These are phyloP conservation scores for Ustilago cynodontis DNA, from an alignment of 1,284 basidiomycete genomes.

Conservation along the genomic window DNA sequence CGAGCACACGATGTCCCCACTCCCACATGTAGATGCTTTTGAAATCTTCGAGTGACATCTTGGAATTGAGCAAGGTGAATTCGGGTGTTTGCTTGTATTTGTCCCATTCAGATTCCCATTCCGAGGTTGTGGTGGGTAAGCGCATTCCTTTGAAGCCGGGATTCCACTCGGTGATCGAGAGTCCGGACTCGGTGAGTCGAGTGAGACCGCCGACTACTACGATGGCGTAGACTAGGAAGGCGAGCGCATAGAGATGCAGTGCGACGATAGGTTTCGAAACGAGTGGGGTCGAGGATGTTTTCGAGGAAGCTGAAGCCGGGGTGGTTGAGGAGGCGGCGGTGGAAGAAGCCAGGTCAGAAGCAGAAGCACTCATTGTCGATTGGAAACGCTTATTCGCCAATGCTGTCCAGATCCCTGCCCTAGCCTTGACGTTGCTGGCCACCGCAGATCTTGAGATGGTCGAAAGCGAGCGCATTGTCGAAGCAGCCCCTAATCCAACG, in stretches of 20 bases:
- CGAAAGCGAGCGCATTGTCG: not conserved
- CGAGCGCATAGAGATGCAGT: constrained; percentile 84
- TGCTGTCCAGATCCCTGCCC: not conserved
- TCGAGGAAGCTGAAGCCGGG: not conserved
- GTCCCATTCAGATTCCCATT: constrained; percentile 91
- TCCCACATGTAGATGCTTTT: constrained; percentile 99
- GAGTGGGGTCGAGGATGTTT: constrained; percentile 4
- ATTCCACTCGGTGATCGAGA: constrained; percentile 98
- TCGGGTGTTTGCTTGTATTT: constrained; percentile 97
- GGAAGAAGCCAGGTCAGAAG: constrained; percentile 1
- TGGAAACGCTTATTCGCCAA: constrained; percentile 17
- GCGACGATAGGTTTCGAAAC: constrained; percentile 80
- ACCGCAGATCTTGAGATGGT: not conserved
- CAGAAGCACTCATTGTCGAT: constrained; percentile 16
- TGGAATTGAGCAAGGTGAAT: constrained; percentile 82
- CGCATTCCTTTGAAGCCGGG: constrained; percentile 86
- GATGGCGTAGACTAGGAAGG: constrained; percentile 87
- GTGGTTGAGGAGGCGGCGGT: not conserved
- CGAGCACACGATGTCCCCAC: constrained; percentile 94
- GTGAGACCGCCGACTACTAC: constrained; percentile 97
- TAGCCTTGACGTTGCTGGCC: not conserved
- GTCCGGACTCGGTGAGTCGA: constrained; percentile 94
- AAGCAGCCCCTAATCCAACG: constrained; percentile 1
- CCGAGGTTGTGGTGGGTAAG: constrained; percentile 81
- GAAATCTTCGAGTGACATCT: constrained; percentile 88